A percentile compares a stretch with the other conserved stretches of the same genome.
These are phyloP conservation scores for Chloranthus sessilifolius DNA, from an alignment of 164 flowering plant species.

Conservation along the genomic window DNA sequence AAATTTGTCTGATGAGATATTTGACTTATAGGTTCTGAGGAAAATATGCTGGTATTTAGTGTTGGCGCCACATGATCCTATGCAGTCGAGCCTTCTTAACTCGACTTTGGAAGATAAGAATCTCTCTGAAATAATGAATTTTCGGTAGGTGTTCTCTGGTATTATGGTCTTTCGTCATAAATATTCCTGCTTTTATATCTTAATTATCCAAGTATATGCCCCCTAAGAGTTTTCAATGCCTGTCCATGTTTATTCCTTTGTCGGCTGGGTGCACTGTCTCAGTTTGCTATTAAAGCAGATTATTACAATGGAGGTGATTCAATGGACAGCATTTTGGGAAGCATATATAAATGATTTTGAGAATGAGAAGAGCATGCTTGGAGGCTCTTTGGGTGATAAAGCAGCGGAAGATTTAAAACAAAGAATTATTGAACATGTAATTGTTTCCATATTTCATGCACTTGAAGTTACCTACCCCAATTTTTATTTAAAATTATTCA, in stretches of 20 bases:
- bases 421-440: conserved; percentile 95
- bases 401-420: conserved; percentile 88
- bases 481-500: too few species aligned
- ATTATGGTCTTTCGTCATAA: not conserved
- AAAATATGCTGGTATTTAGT: conserved; percentile 94
- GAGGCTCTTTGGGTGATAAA: conserved; percentile 78
- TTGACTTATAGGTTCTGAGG: conserved; percentile 50
- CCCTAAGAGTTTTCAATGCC: conserved; percentile 3
- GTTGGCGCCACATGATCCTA: conserved; percentile 85
- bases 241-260: conserved; percentile 2
- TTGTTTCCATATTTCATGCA: too few species aligned
- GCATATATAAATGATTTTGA: conserved; percentile 72
- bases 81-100: conserved; percentile 95
- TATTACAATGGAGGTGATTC: conserved; percentile 95
- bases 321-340: conserved; percentile 87
- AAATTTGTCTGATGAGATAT: not conserved
- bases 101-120: conserved; percentile 93
- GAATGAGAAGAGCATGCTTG: conserved; percentile 77
- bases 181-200: not conserved
- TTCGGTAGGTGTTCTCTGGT: conserved; percentile 36
- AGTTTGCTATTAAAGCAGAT: conserved; percentile 81
- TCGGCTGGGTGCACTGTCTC: conserved; percentile 7
- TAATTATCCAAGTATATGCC: not conserved
- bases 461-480: too few species aligned
- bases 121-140: conserved; percentile 76